Conservation (phyloP, 371 early-diverging fungal species). For the Capillidium rhysosporum region DNA sequence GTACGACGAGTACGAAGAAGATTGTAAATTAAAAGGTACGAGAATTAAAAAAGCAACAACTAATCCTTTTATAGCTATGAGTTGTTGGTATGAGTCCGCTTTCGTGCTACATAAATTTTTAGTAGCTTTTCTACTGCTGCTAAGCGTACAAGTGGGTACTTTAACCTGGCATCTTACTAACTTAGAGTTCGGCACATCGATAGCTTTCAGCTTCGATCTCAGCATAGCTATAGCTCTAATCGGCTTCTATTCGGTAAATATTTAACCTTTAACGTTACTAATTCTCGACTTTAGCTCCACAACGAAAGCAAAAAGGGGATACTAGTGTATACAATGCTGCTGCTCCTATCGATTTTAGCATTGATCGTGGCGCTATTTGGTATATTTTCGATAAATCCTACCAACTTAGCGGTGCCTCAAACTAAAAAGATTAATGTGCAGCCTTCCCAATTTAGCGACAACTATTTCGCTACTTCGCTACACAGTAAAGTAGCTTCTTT, state of each 20-base stretch:
- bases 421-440: too few species aligned
- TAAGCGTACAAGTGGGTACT: neutral
- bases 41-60: too few species aligned
- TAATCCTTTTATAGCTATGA: neutral
- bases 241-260: neutral
- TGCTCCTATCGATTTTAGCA: too few species aligned
- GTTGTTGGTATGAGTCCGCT: neutral
- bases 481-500: too few species aligned
- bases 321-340: neutral
- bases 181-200: neutral
- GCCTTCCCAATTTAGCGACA: too few species aligned
- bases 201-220: neutral
- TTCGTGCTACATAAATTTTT: neutral
- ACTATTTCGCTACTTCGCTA: too few species aligned
- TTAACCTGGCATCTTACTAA: neutral
- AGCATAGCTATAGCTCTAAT: neutral
- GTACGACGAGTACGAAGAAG: too few species aligned
- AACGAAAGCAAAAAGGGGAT: neutral
- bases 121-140: neutral
- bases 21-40: too few species aligned
- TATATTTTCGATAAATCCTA: too few species aligned
- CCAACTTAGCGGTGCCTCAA: too few species aligned
- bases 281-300: neutral
- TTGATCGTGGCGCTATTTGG: too few species aligned
- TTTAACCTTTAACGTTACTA: neutral